A percentile compares a stretch with the other conserved stretches of the same genome.
phyloP scores from a whole-genome alignment of 2,329 filamentous ascomycete species.

The Simplicillium sp. region DNA sequence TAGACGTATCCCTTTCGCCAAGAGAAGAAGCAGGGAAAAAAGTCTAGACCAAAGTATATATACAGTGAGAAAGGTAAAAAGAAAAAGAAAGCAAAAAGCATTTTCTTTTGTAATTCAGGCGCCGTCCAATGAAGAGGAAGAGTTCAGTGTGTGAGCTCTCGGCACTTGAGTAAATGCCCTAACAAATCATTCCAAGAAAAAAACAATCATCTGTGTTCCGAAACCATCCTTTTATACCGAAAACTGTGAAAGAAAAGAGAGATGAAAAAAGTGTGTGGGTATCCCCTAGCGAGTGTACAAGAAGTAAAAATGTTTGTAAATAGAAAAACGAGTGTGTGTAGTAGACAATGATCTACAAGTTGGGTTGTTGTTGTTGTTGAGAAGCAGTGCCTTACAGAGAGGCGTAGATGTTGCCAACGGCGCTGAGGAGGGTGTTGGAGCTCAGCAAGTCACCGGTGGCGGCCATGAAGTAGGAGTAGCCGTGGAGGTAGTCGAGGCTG shows the following conservation, averaged over 20 bases:
- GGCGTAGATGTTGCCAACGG: slow-evolving; percentile 40
- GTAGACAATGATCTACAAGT: slow-evolving; percentile 1
- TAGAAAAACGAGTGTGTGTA: not conserved
- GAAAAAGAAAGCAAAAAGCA: not conserved
- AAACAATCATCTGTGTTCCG: not conserved
- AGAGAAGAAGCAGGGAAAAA: not conserved
- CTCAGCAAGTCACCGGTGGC: slow-evolving; percentile 30
- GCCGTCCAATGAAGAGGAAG: not conserved
- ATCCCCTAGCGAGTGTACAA: slow-evolving; percentile 27
- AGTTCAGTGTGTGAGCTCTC: not conserved
- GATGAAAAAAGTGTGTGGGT: slow-evolving; percentile 14
- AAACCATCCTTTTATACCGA: not conserved
- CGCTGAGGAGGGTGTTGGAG: slow-evolving; percentile 28
- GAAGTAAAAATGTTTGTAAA: slow-evolving; percentile 17
- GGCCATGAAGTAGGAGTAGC: slow-evolving; percentile 50
- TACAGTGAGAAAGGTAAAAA: slow-evolving; percentile 5
- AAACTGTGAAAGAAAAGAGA: slow-evolving; percentile 8
- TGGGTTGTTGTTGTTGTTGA: slow-evolving; percentile 1
- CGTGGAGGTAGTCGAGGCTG: slow-evolving; percentile 38
- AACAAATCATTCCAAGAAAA: slow-evolving; percentile 1
- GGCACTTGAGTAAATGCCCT: not conserved
- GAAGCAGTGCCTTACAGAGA: slow-evolving; percentile 11
- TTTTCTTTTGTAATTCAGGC: too few relatives aligned
- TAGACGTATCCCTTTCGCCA: not conserved
- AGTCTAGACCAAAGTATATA: slow-evolving; percentile 2